Evolutionary conservation across 108 stramenopile genomes (phyloP).

Genomic region (Nitzschia sp.): DNA sequence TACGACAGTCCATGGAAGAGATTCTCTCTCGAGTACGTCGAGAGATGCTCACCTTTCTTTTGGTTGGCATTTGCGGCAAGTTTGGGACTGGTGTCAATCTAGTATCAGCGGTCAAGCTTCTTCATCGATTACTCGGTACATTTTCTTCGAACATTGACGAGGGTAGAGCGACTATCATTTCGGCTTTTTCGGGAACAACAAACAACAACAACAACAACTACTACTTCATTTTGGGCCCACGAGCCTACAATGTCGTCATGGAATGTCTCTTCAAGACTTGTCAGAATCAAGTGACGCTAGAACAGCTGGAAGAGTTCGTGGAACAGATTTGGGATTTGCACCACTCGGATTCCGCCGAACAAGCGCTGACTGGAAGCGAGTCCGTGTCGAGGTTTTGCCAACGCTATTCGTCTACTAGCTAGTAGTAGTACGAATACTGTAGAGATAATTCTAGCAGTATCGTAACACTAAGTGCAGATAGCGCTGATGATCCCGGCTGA

Average conservation of each 20-base stretch:
- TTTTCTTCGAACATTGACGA: neutral
- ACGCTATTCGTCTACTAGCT: neutral
- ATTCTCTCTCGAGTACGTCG: neutral
- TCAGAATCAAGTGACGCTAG: neutral
- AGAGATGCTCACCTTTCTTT: neutral
- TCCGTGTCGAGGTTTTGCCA: constrained; percentile 20
- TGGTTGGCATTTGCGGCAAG: constrained; percentile 8
- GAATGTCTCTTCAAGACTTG: constrained; percentile 1
- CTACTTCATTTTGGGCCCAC: neutral
- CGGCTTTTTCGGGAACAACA: neutral
- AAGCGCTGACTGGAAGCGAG: constrained; percentile 22
- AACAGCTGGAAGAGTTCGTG: neutral
- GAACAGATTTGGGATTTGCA: constrained; percentile 30
- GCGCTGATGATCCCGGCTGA: no score
- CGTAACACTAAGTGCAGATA: no score
- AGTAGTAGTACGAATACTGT: no score
- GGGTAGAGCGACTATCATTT: neutral
- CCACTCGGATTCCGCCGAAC: constrained; percentile 20
- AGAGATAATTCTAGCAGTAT: no score
- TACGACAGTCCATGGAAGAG: neutral
- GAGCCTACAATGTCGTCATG: neutral
- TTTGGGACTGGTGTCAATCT: constrained; percentile 7
- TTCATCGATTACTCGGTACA: neutral
- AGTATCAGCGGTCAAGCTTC: neutral
- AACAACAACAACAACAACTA: neutral